Conservation (phyloP, 495 filamentous ascomycete genomes). For the Podospora sp. region DNA sequence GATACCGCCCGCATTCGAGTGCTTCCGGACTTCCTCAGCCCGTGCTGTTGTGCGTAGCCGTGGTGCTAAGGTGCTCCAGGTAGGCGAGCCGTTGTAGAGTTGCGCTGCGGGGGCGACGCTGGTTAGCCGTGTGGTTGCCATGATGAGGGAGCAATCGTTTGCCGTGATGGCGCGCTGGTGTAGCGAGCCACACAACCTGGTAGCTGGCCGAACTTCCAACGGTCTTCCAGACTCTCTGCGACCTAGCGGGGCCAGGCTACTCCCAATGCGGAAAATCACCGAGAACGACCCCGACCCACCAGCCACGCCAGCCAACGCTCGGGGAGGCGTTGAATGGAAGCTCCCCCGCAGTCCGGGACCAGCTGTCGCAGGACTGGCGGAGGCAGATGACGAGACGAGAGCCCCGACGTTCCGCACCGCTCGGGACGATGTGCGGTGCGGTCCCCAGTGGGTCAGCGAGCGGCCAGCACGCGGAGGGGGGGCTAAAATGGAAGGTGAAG, state of each 20-base stretch:
- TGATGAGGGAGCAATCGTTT: not conserved
- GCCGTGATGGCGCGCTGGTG: conserved; percentile 9
- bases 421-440: not conserved
- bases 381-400: not conserved
- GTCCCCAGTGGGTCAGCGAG: not conserved
- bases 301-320: no score
- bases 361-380: not conserved
- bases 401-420: not conserved
- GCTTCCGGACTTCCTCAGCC: conserved; percentile 10
- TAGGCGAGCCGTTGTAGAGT: not conserved
- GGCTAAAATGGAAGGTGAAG: conserved; percentile 14
- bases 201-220: conserved; percentile 28
- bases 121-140: not conserved
- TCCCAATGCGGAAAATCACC: conserved; percentile 31
- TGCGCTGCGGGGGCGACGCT: not conserved
- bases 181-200: conserved; percentile 19
- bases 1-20: conserved; percentile 29
- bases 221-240: conserved; percentile 27
- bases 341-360: not conserved
- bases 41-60: not conserved
- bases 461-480: not conserved
- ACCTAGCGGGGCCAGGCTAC: conserved; percentile 21
- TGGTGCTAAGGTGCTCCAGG: not conserved
- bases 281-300: conserved; percentile 20
- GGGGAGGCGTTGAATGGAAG: conserved; percentile 19